Conservation (phyloP, 441 rosid genomes). For the Viola pubescens region DNA sequence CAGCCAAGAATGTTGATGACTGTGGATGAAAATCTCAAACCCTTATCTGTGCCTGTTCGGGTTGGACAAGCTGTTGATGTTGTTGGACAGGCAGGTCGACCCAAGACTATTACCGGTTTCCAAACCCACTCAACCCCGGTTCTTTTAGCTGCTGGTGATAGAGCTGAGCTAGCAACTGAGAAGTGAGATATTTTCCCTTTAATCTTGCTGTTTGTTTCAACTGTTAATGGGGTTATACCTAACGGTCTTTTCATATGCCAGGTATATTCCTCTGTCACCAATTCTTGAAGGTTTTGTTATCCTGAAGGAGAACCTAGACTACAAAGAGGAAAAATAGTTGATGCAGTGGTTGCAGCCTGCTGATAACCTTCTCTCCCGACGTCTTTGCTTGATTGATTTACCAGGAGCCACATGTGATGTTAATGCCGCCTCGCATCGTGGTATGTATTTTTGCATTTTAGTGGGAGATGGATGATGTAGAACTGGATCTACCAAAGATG, state of each 20-base stretch:
- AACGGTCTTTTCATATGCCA: constrained; percentile 23
- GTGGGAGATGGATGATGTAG: no score
- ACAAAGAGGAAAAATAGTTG: constrained; percentile 38
- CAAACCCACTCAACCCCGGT: constrained; percentile 93
- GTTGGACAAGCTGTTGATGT: constrained; percentile 96
- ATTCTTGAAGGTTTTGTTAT: constrained; percentile 89
- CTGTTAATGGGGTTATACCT: neutral
- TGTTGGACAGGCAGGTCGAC: constrained; percentile 93
- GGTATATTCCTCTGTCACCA: constrained; percentile 83
- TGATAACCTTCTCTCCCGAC: no score
- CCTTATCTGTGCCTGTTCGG: constrained; percentile 73
- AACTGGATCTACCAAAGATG: no score
- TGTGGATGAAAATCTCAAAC: constrained; percentile 71
- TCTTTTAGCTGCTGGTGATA: constrained; percentile 87
- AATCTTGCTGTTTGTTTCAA: neutral
- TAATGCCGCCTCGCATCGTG: no score
- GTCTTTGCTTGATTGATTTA: no score
- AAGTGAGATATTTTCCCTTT: constrained; percentile 39
- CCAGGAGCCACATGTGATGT: no score
- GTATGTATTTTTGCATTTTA: no score
- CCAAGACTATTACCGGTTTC: constrained; percentile 87
- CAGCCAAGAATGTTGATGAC: constrained; percentile 96
- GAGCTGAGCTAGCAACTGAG: constrained; percentile 92
- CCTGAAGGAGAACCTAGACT: constrained; percentile 73
- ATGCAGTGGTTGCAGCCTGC: no score